phyloP scores from a whole-genome alignment of 2,329 filamentous ascomycete species.

The Ceratocystis eucalypticola region DNA sequence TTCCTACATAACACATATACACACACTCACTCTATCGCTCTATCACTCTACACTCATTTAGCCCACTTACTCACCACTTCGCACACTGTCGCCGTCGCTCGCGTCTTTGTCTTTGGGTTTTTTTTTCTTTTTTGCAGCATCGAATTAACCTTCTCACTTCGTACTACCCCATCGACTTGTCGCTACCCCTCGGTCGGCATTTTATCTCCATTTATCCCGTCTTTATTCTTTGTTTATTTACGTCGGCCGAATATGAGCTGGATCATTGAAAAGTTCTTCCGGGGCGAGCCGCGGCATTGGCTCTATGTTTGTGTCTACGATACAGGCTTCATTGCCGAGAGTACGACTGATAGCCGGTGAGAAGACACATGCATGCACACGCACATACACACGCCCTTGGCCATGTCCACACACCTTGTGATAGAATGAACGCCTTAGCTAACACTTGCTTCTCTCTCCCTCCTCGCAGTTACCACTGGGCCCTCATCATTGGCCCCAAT shows the following conservation, averaged over 20 bases:
- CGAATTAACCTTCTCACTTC: neutral
- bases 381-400: neutral
- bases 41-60: neutral
- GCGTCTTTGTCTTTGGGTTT: neutral
- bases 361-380: neutral
- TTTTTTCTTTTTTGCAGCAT: neutral
- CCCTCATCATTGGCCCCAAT: constrained; percentile 10
- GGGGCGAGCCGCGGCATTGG: constrained; percentile 9
- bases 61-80: neutral
- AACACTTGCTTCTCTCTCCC: neutral
- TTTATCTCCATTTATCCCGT: neutral
- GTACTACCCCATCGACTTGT: constrained; percentile 4
- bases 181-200: neutral
- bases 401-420: too few species aligned
- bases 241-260: constrained; percentile 14
- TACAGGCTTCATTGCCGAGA: constrained; percentile 5
- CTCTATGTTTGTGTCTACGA: constrained; percentile 16
- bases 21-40: neutral
- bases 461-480: constrained; percentile 12
- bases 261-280: constrained; percentile 12
- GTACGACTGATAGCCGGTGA: neutral
- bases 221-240: constrained; percentile 1
- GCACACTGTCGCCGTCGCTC: neutral
- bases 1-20: neutral
- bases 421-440: neutral